Percentiles rank a stretch among this genome's conserved stretches.
These are phyloP conservation scores for Cytospora leucostoma DNA, from an alignment of 2,329 filamentous ascomycete species.

Conservation along the genomic window DNA sequence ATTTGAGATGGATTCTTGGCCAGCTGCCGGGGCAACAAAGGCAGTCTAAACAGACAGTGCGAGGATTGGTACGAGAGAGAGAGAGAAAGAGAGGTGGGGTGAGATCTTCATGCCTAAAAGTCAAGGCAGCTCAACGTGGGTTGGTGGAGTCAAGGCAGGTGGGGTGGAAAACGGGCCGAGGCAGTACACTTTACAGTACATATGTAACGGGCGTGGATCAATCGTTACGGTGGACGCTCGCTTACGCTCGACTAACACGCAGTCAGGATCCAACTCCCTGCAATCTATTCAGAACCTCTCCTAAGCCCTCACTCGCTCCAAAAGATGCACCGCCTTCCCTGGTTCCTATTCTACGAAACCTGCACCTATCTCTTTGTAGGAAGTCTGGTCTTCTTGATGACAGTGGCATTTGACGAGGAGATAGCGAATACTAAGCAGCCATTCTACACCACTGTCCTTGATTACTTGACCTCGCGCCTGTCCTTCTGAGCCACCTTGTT, in stretches of 20 bases:
- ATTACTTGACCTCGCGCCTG: slow-evolving; percentile 8
- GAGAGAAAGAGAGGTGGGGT: background rate
- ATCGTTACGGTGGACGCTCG: background rate
- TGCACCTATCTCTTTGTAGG: slow-evolving; percentile 22
- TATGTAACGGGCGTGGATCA: background rate
- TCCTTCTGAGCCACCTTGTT: background rate
- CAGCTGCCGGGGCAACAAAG: slow-evolving; percentile 21
- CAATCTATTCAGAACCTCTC: background rate
- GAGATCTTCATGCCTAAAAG: background rate
- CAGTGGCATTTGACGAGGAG: slow-evolving; percentile 18
- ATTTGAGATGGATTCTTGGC: background rate
- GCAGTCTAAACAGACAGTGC: slow-evolving; percentile 6
- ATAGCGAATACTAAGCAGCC: slow-evolving; percentile 1
- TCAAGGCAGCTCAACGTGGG: background rate
- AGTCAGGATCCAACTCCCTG: background rate
- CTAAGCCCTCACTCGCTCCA: background rate
- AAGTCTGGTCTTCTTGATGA: slow-evolving; percentile 22
- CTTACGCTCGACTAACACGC: background rate
- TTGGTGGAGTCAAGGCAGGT: too few species aligned
- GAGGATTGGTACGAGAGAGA: background rate
- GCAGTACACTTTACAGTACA: background rate
- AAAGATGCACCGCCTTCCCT: slow-evolving; percentile 15
- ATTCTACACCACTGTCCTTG: slow-evolving; percentile 12
- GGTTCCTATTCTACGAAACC: slow-evolving; percentile 12
- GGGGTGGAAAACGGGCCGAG: slow-evolving; percentile 2